Evolutionary conservation across 257 asterid species (phyloP).

Genomic region (Buddleja alternifolia): DNA sequence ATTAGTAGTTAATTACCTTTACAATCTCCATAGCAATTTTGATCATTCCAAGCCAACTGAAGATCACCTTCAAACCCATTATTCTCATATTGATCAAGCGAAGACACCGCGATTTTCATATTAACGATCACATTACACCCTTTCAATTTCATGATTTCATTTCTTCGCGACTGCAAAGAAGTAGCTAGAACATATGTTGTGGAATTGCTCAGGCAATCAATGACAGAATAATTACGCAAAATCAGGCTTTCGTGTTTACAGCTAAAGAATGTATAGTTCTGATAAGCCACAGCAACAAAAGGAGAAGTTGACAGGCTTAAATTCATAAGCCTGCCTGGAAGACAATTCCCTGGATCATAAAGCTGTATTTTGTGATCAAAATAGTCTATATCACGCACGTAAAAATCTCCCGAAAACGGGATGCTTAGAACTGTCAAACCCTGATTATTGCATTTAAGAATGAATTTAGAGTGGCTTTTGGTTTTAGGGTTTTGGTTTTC

Average conservation of each 20-base stretch:
- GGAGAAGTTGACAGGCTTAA: slow-evolving; percentile 27
- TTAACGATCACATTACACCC: slow-evolving; percentile 21
- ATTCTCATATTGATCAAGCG: background rate
- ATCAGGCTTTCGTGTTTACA: slow-evolving; percentile 16
- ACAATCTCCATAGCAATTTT: slow-evolving; percentile 12
- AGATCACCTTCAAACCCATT: slow-evolving; percentile 26
- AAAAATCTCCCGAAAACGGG: slow-evolving; percentile 30
- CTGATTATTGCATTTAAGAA: slow-evolving; percentile 26
- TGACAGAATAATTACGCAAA: slow-evolving; percentile 13
- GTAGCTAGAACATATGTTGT: slow-evolving; percentile 24
- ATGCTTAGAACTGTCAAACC: slow-evolving; percentile 27
- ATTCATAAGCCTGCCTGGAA: slow-evolving; percentile 30
- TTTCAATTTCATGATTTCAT: slow-evolving; percentile 7
- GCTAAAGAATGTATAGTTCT: slow-evolving; percentile 34
- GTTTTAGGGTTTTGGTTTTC: slow-evolving; percentile 22
- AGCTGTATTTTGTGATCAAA: slow-evolving; percentile 27
- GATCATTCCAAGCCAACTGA: slow-evolving; percentile 32
- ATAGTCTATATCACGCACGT: slow-evolving; percentile 26
- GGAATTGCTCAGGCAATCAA: slow-evolving; percentile 35
- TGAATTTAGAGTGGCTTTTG: background rate
- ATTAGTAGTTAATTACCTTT: slow-evolving; percentile 31
- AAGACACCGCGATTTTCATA: slow-evolving; percentile 10
- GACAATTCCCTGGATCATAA: slow-evolving; percentile 33
- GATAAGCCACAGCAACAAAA: slow-evolving; percentile 17
- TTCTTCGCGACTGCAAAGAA: background rate